Conservation (phyloP, 441 rosid species). For the Adansonia rubrostipa region DNA sequence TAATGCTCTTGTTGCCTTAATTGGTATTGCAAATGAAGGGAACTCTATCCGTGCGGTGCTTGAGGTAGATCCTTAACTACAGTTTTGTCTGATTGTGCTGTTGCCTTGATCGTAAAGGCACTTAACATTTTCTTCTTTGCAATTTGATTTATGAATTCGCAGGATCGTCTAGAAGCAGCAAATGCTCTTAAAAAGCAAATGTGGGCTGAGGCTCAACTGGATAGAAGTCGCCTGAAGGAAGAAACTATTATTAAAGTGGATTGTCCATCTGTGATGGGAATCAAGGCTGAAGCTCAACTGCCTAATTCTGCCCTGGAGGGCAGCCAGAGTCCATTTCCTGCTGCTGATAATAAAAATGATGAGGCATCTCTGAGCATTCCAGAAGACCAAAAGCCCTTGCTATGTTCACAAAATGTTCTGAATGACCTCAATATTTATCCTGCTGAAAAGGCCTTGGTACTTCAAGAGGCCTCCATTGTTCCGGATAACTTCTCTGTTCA, state of each 20-base stretch:
- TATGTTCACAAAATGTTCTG: conserved; percentile 49
- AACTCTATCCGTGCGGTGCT: conserved; percentile 83
- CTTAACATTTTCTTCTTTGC: conserved; percentile 20
- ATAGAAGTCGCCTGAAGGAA: conserved; percentile 85
- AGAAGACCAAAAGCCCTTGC: conserved; percentile 57
- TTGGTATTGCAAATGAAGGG: conserved; percentile 93
- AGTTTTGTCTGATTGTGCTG: conserved; percentile 21
- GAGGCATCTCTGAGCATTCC: conserved; percentile 56
- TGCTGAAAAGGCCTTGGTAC: conserved; percentile 49
- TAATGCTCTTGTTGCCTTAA: conserved; percentile 84
- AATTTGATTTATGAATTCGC: conserved; percentile 42
- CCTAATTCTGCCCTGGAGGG: conserved; percentile 42
- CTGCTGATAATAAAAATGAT: conserved; percentile 44
- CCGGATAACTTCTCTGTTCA: conserved; percentile 57
- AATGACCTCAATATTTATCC: conserved; percentile 43
- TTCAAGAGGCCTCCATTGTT: conserved; percentile 57
- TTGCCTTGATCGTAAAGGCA: conserved; percentile 11
- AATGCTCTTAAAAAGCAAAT: conserved; percentile 98
- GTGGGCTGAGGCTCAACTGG: conserved; percentile 98
- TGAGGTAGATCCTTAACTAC: conserved; percentile 64
- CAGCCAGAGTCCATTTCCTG: conserved; percentile 61
- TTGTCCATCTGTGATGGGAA: conserved; percentile 47
- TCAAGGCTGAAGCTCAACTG: conserved; percentile 57
- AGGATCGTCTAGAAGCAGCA: conserved; percentile 99
- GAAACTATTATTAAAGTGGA: conserved; percentile 62